Evolutionary conservation across 2,329 filamentous ascomycete genomes (phyloP).

Genomic region (Aplosporella prunicola): DNA sequence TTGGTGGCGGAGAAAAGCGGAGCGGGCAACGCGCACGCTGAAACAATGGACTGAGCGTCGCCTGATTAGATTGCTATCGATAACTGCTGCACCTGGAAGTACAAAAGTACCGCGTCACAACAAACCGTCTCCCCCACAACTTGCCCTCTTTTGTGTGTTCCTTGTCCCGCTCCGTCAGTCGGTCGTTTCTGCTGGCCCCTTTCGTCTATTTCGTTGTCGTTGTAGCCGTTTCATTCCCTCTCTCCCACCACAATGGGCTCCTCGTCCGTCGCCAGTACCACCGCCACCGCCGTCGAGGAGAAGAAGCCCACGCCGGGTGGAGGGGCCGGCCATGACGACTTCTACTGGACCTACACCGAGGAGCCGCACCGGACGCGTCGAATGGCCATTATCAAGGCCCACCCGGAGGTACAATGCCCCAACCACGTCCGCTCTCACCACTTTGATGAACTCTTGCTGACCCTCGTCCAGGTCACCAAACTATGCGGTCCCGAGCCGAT

Average conservation of each 20-base stretch:
- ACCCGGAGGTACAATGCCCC: constrained; percentile 67
- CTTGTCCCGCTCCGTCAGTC: too few species aligned
- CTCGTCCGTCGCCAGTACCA: constrained; percentile 1
- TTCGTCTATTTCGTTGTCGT: too few species aligned
- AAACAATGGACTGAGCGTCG: too few species aligned
- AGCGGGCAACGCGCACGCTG: too few species aligned
- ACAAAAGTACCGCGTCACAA: too few species aligned
- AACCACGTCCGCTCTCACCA: background rate
- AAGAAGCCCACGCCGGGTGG: constrained; percentile 7
- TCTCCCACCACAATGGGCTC: background rate
- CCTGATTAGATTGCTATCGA: too few species aligned
- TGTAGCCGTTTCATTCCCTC: too few species aligned
- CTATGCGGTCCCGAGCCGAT: constrained; percentile 92
- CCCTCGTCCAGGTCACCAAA: constrained; percentile 65
- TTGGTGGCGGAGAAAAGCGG: too few species aligned
- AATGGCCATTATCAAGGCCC: constrained; percentile 93
- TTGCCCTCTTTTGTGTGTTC: too few species aligned
- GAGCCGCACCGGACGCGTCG: constrained; percentile 89
- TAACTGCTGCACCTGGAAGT: too few species aligned
- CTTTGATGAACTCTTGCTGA: constrained; percentile 10
- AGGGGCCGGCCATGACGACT: constrained; percentile 44
- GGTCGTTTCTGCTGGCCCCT: too few species aligned
- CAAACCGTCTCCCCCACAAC: too few species aligned
- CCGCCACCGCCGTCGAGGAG: constrained; percentile 8
- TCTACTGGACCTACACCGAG: constrained; percentile 99